Evolutionary conservation across 176 grass and related monocot genomes (phyloP), one percentile per base, ranked within the genome.

Genomic region (Guadua angustifolia): DNA sequence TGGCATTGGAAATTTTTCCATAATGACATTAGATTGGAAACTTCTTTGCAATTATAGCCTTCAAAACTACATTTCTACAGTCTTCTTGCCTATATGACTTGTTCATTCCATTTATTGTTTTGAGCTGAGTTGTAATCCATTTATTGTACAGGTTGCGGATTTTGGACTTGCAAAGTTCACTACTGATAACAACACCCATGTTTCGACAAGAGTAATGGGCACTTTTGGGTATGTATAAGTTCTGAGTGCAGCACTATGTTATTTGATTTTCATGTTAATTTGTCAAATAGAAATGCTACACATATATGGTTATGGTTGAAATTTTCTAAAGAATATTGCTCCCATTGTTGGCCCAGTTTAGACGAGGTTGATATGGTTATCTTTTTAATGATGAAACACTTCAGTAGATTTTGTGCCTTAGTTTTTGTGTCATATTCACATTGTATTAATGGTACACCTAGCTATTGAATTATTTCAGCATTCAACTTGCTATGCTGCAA

Each of bases 141-240:
- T 78, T 9, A 43, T 43, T 43, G 42, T 63, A 43, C 72, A 94
- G 92, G 92, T 94, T 51, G 92, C 92, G 0, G 92, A 94, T 85
- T 94, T 94, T 85, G 92, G 92, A 60, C 92, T 94, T 39, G 92
- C 92, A 53, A 94, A 92, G 38, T 79, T 94, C 69, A 86, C 87
- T 71, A 74, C 49, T 71, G 92, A 94, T 49, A 89, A 84, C 58
- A 89, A 89, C 71, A 92, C 92, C 7, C 92, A 94, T 89, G 89
- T 94, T 82, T 94, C 92, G 0, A 94, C 92, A 17, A 88, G 90
- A 94, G 71, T 94, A 58, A 91, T 92, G 82, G 92, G 92, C 71
- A 94, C 92, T 21, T 91, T 91, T 43, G 92, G 92, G 92, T 94
- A 92, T 58, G 89, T 85, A 39, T 79, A 67, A 83, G 43, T 74